Evolutionary conservation across 208 protist species (phyloP).

Genomic region (Trypanosoma scelopori): DNA sequence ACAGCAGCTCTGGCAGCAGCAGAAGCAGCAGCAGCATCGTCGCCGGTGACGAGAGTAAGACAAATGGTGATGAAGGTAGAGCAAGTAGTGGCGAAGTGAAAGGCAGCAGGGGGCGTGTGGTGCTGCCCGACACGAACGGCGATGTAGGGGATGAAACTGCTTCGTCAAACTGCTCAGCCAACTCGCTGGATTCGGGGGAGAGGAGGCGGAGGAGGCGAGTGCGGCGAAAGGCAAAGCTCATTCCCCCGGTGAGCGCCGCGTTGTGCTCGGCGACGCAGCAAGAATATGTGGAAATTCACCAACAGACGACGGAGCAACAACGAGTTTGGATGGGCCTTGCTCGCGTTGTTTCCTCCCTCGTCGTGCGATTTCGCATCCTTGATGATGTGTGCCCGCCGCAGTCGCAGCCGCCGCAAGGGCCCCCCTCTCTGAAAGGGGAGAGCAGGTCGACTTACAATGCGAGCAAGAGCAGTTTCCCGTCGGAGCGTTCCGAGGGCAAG

Average conservation of each 20-base stretch:
- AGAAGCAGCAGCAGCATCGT: too few species aligned
- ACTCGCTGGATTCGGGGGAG: background rate
- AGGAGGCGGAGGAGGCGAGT: background rate
- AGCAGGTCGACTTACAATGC: background rate
- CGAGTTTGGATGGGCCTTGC: constrained; percentile 14
- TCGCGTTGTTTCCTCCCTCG: constrained; percentile 55
- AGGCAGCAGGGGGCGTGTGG: background rate
- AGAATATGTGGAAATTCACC: constrained; percentile 28
- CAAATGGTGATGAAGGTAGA: background rate
- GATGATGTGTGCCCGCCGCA: constrained; percentile 20
- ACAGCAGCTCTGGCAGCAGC: constrained; percentile 8
- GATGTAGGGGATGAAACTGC: background rate
- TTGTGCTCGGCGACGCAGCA: constrained; percentile 9
- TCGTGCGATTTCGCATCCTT: constrained; percentile 67
- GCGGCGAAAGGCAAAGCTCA: constrained; percentile 11
- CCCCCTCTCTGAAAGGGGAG: background rate
- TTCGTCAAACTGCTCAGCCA: background rate
- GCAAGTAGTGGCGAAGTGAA: background rate
- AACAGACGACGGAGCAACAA: constrained; percentile 36
- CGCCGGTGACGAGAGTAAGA: background rate
- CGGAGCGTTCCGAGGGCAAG: background rate
- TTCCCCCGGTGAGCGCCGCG: constrained; percentile 15
- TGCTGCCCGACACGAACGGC: background rate
- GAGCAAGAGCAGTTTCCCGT: background rate
- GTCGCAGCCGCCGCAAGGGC: background rate